These are phyloP conservation scores for Boechera retrofracta DNA, from an alignment of 345 rosid genomes.

Conservation along the genomic window DNA sequence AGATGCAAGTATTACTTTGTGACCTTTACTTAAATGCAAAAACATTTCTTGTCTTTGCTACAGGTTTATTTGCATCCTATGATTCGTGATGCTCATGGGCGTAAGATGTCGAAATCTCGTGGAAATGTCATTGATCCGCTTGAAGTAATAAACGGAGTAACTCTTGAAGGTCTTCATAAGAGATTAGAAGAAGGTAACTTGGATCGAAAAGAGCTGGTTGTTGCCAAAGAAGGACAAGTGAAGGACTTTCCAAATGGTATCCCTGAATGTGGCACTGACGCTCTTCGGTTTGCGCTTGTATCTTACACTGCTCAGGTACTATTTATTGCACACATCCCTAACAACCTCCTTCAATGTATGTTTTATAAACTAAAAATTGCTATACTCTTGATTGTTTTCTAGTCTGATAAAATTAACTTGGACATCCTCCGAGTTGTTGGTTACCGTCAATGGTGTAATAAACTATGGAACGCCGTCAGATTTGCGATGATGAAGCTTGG, in stretches of 20 bases:
- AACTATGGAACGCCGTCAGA: slow-evolving; percentile 96
- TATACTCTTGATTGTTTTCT: slow-evolving; percentile 37
- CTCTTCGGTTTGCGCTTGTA: slow-evolving; percentile 96
- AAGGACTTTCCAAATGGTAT: slow-evolving; percentile 91
- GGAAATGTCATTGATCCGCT: slow-evolving; percentile 97
- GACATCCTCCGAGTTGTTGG: slow-evolving; percentile 95
- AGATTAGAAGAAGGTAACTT: slow-evolving; percentile 84
- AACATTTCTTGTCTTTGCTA: slow-evolving; percentile 23
- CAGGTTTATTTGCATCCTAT: slow-evolving; percentile 96
- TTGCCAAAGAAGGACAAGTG: slow-evolving; percentile 80
- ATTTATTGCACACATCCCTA: slow-evolving; percentile 25
- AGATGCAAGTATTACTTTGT: neutral
- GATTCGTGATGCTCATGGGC: slow-evolving; percentile 98
- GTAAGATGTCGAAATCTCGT: slow-evolving; percentile 92
- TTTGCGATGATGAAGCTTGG: slow-evolving; percentile 95
- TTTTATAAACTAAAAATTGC: slow-evolving; percentile 24
- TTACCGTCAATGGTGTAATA: slow-evolving; percentile 99
- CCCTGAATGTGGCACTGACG: slow-evolving; percentile 97
- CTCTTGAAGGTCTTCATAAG: slow-evolving; percentile 82
- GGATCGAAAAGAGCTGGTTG: slow-evolving; percentile 68
- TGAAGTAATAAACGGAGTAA: slow-evolving; percentile 85
- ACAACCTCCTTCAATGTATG: neutral
- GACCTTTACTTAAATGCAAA: neutral
- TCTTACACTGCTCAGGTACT: slow-evolving; percentile 94
- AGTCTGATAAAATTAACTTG: slow-evolving; percentile 96